phyloP scores from a whole-genome alignment of 352 stramenopile species.

The Phytopythium litorale region DNA sequence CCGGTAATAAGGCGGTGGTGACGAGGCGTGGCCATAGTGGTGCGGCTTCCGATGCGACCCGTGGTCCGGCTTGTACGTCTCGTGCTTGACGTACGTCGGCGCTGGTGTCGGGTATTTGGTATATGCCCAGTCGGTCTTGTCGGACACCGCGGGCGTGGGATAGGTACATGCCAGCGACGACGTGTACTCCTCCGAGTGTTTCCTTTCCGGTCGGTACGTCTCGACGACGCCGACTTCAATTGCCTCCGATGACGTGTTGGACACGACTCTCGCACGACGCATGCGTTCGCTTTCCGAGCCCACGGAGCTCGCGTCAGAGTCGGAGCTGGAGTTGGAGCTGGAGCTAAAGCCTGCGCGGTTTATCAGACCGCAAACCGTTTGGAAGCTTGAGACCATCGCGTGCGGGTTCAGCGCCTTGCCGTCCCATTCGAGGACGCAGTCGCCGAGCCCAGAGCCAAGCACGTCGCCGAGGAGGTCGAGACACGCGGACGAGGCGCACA shows the following conservation, averaged over 20 bases:
- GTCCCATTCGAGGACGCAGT: conserved; percentile 3
- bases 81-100: not conserved
- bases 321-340: not conserved
- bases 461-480: not conserved
- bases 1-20: not conserved
- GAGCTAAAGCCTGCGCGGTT: not conserved
- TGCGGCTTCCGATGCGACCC: not conserved
- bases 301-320: not conserved
- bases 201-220: not conserved
- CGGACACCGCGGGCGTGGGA: not conserved
- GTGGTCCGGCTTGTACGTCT: not conserved
- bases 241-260: not conserved
- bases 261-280: not conserved
- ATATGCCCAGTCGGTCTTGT: not conserved
- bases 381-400: not conserved
- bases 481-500: not conserved
- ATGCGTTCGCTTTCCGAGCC: not conserved
- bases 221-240: not conserved
- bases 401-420: not conserved
- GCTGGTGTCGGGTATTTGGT: not conserved
- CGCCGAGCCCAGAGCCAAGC: not conserved
- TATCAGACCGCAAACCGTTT: not conserved
- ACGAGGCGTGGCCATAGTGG: not conserved
- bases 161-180: not conserved
- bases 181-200: not conserved